Evolutionary conservation across 2,329 filamentous ascomycete species (phyloP).

Genomic region (Fusarium miscanthi): DNA sequence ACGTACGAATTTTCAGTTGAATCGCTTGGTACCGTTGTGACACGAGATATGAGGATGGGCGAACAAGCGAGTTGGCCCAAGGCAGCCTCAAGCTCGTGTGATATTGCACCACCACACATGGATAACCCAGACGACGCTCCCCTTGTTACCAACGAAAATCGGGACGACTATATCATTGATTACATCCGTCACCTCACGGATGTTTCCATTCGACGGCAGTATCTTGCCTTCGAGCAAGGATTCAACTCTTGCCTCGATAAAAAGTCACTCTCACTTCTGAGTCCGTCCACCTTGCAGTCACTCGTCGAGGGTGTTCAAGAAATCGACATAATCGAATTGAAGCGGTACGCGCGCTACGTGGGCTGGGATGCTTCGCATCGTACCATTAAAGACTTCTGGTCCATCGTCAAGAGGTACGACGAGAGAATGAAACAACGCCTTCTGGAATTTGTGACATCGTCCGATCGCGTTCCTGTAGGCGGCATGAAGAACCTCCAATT

Average conservation of each 20-base stretch:
- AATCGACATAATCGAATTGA: slow-evolving; percentile 81
- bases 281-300: slow-evolving; percentile 75
- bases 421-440: slow-evolving; percentile 78
- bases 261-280: slow-evolving; percentile 78
- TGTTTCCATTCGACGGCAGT: slow-evolving; percentile 80
- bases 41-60: slow-evolving; percentile 63
- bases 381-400: slow-evolving; percentile 86
- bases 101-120: slow-evolving; percentile 35
- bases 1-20: slow-evolving; percentile 86
- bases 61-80: slow-evolving; percentile 63
- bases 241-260: slow-evolving; percentile 80
- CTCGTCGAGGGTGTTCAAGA: slow-evolving; percentile 86
- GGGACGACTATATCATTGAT: slow-evolving; percentile 81
- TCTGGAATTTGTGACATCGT: slow-evolving; percentile 95
- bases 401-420: slow-evolving; percentile 75
- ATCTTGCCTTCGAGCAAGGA: slow-evolving; percentile 81
- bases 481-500: slow-evolving; percentile 87
- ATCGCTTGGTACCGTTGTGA: slow-evolving; percentile 67
- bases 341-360: slow-evolving; percentile 79
- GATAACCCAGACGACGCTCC: slow-evolving; percentile 65
- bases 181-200: slow-evolving; percentile 88
- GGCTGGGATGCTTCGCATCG: slow-evolving; percentile 78
- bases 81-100: slow-evolving; percentile 50
- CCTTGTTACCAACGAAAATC: slow-evolving; percentile 84
- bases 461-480: slow-evolving; percentile 87